Evolutionary conservation across 75 land plant genomes (phyloP).

Genomic region (Picea sitchensis): DNA sequence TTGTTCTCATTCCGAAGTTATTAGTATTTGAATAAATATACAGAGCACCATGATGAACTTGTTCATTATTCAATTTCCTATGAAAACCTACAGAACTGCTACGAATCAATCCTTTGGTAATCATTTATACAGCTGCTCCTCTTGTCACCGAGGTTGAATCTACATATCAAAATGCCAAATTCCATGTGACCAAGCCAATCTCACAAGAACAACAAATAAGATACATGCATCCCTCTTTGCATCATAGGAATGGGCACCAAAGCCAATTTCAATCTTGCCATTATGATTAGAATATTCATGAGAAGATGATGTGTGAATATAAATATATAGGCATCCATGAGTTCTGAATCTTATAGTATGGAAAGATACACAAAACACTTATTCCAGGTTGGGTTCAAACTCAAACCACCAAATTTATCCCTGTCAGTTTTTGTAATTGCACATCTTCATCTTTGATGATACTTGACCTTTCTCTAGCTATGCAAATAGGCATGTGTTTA

Average conservation of each 20-base stretch:
- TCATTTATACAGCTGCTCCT: too few relatives aligned
- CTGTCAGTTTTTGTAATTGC: neutral
- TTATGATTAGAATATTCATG: neutral
- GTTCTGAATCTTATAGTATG: constrained; percentile 5
- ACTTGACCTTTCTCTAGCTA: neutral
- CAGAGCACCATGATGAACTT: neutral
- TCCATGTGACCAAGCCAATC: neutral
- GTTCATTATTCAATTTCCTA: neutral
- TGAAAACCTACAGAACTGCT: neutral
- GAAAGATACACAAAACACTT: constrained; percentile 4
- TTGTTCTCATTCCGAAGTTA: neutral
- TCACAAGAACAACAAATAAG: neutral
- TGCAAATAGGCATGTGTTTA: too few relatives aligned
- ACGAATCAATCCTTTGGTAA: neutral
- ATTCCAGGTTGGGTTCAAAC: neutral
- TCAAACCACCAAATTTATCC: constrained; percentile 8
- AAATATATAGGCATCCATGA: neutral
- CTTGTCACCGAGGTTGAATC: too few relatives aligned
- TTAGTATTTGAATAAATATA: too few relatives aligned
- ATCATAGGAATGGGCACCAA: neutral
- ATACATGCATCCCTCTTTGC: neutral
- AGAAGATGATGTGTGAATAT: neutral
- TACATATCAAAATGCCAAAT: too few relatives aligned
- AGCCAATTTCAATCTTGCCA: neutral
- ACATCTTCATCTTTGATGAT: neutral